phyloP scores from a whole-genome alignment of 345 rosid species.

The Hirschfeldia incana region DNA sequence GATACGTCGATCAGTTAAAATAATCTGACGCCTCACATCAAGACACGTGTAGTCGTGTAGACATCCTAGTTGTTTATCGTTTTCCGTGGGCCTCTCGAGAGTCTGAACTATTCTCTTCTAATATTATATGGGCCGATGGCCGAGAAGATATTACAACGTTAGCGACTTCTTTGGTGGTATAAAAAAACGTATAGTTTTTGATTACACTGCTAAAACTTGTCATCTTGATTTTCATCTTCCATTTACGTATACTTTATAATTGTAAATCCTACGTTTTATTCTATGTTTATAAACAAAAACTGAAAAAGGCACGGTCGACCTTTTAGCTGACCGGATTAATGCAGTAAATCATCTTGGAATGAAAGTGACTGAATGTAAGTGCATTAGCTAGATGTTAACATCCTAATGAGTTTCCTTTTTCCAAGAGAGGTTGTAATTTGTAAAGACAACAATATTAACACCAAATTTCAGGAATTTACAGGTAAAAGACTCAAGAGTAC shows the following conservation, averaged over 20 bases:
- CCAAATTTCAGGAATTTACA: background rate
- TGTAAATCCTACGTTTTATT: background rate
- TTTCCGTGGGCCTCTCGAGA: background rate
- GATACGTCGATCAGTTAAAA: background rate
- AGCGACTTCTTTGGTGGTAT: background rate
- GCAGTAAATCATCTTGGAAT: background rate
- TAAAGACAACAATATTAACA: background rate
- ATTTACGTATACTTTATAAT: too few species aligned
- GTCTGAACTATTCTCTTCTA: background rate
- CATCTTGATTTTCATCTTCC: background rate
- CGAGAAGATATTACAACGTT: background rate
- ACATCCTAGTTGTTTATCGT: background rate
- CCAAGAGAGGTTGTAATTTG: background rate
- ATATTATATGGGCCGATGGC: background rate
- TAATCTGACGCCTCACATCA: background rate
- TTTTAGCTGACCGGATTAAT: background rate
- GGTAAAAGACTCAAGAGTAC: background rate
- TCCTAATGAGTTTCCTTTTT: background rate
- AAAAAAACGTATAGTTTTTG: background rate
- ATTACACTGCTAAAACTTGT: background rate
- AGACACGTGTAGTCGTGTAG: conserved; percentile 13
- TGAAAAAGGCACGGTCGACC: too few species aligned
- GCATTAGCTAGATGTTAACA: background rate
- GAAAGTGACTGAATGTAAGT: background rate
- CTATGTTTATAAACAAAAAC: too few species aligned